Conservation (phyloP, 345 rosid species). For the Garcia nutans region DNA sequence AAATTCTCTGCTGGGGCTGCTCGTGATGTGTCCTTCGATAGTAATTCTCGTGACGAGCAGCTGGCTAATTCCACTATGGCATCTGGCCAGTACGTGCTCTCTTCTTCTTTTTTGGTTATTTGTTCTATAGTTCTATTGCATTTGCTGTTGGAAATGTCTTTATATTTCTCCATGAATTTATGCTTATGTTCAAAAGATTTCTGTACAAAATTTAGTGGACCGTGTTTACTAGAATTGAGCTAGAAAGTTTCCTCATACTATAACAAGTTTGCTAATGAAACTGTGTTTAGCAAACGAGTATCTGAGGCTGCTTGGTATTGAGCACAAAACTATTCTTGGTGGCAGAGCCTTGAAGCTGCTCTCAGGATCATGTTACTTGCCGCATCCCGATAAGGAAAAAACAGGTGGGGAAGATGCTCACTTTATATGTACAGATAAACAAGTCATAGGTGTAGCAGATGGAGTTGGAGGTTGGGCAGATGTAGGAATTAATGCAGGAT, state of each 20-base stretch:
- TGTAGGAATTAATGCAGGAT: conserved; percentile 30
- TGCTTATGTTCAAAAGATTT: background rate
- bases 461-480: conserved; percentile 40
- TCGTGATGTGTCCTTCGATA: conserved; percentile 57
- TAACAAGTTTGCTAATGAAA: conserved; percentile 1
- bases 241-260: background rate
- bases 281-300: background rate
- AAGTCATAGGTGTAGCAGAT: conserved; percentile 32
- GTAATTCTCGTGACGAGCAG: conserved; percentile 49
- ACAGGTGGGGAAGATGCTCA: conserved; percentile 37
- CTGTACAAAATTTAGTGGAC: background rate
- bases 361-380: conserved; percentile 33
- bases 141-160: background rate
- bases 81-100: conserved; percentile 48
- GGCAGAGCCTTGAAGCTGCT: conserved; percentile 30
- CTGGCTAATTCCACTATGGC: conserved; percentile 37
- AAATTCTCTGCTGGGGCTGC: conserved; percentile 54
- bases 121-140: conserved; percentile 4
- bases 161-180: background rate
- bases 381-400: conserved; percentile 37
- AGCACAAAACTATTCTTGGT: conserved; percentile 11
- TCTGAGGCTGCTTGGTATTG: conserved; percentile 20
- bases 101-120: conserved; percentile 9
- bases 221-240: background rate
- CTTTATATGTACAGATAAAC: conserved; percentile 27